A percentile compares a stretch with the other conserved stretches of the same genome.
phyloP scores from a whole-genome alignment of 371 early-diverging fungal species.

The Modicella reniformis region DNA sequence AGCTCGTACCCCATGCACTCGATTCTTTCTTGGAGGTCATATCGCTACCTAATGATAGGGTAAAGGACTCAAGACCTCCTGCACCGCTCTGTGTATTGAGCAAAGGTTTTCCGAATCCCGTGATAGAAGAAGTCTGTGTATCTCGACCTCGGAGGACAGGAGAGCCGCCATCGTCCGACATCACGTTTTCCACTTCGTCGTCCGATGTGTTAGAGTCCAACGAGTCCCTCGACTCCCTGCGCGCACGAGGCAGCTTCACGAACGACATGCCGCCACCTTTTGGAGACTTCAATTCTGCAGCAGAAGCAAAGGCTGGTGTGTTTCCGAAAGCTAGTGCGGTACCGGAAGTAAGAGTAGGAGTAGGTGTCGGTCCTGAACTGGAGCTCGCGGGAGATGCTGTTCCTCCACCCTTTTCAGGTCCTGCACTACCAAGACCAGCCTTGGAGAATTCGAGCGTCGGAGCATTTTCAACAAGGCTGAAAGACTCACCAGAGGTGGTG shows the following conservation, averaged over 20 bases:
- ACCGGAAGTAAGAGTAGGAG: not conserved
- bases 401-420: not conserved
- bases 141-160: slow-evolving; percentile 17
- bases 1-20: slow-evolving; percentile 33
- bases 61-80: slow-evolving; percentile 43
- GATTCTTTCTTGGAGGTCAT: slow-evolving; percentile 10
- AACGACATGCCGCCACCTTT: slow-evolving; percentile 26
- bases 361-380: not conserved
- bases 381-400: not conserved
- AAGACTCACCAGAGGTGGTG: slow-evolving; percentile 23
- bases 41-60: slow-evolving; percentile 32
- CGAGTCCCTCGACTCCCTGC: slow-evolving; percentile 76
- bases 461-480: slow-evolving; percentile 30
- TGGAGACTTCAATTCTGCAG: not conserved
- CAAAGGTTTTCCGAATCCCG: slow-evolving; percentile 22
- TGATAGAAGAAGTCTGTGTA: slow-evolving; percentile 2
- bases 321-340: slow-evolving; percentile 1
- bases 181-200: slow-evolving; percentile 24
- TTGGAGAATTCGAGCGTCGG: slow-evolving; percentile 17
- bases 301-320: slow-evolving; percentile 9
- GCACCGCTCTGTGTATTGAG: not conserved
- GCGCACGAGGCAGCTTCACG: slow-evolving; percentile 69
- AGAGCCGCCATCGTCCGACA: slow-evolving; percentile 19
- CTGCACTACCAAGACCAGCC: slow-evolving; percentile 10
- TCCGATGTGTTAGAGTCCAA: slow-evolving; percentile 77